Conservation (phyloP, 352 stramenopile species). For the Globisporangium cylindrosporum region DNA sequence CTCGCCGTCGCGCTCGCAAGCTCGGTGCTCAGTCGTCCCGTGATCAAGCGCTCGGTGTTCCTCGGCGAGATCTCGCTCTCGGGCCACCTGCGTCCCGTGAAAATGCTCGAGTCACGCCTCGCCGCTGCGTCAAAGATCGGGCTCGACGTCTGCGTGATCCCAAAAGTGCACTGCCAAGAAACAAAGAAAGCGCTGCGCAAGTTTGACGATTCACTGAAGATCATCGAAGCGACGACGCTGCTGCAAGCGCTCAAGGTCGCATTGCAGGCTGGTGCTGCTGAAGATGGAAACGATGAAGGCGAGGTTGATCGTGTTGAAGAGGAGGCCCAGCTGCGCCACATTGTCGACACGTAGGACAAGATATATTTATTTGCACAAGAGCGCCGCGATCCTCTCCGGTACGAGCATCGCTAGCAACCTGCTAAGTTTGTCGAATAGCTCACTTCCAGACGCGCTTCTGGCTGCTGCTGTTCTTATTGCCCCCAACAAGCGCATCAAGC, state of each 20-base stretch:
- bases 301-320: not conserved
- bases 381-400: not conserved
- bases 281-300: not conserved
- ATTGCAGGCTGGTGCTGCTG: conserved; percentile 23
- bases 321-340: conserved; percentile 1
- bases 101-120: conserved; percentile 80
- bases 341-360: conserved; percentile 8
- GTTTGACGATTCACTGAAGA: conserved; percentile 45
- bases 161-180: conserved; percentile 44
- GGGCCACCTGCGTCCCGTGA: conserved; percentile 71
- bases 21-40: conserved; percentile 53
- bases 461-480: conserved; percentile 16
- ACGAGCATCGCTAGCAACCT: no score
- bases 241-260: conserved; percentile 64
- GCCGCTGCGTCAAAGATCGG: conserved; percentile 81
- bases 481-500: conserved; percentile 55
- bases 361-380: conserved; percentile 20
- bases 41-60: conserved; percentile 58
- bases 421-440: not conserved
- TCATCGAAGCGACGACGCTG: conserved; percentile 68
- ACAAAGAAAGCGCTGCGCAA: conserved; percentile 49
- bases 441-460: conserved; percentile 22
- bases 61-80: conserved; percentile 81
- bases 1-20: conserved; percentile 75
- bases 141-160: conserved; percentile 69